Evolutionary conservation across 1,284 basidiomycete genomes (phyloP).

Genomic region (Trichosporon asahii): DNA sequence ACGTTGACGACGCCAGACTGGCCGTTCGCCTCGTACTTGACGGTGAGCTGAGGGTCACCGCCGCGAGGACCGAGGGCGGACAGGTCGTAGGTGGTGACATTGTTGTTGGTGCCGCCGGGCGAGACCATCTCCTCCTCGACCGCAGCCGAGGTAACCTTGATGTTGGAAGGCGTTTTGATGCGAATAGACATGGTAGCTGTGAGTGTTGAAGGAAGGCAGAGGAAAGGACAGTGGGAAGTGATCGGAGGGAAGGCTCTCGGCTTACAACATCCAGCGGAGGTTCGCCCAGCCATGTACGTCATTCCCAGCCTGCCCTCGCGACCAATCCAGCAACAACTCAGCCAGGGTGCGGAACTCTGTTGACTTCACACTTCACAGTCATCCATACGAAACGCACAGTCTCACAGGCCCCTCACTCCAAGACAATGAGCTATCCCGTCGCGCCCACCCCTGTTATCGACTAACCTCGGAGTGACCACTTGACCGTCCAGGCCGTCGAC

Average conservation of each 20-base stretch:
- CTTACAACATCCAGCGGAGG: neutral
- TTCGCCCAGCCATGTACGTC: constrained; percentile 4
- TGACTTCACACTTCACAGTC: neutral
- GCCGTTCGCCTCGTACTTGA: neutral
- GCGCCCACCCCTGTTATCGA: neutral
- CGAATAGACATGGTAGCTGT: neutral
- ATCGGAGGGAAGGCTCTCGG: neutral
- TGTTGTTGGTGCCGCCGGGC: neutral
- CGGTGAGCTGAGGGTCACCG: constrained; percentile 14
- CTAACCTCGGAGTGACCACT: neutral
- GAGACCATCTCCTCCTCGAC: neutral
- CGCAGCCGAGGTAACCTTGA: constrained; percentile 8
- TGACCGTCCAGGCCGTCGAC: neutral
- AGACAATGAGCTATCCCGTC: neutral
- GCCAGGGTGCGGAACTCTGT: neutral
- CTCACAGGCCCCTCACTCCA: neutral
- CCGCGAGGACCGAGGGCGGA: constrained; percentile 13
- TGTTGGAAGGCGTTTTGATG: constrained; percentile 4
- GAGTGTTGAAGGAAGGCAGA: neutral
- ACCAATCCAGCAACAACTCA: neutral
- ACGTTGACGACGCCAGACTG: constrained; percentile 6
- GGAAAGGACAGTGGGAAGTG: neutral
- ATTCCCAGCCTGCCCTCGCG: neutral
- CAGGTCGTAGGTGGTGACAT: constrained; percentile 7
- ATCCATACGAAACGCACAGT: neutral